A percentile compares a stretch with the other conserved stretches of the same genome.
Conservation (phyloP, 257 asterid genomes). For the Henckelia pumila region DNA sequence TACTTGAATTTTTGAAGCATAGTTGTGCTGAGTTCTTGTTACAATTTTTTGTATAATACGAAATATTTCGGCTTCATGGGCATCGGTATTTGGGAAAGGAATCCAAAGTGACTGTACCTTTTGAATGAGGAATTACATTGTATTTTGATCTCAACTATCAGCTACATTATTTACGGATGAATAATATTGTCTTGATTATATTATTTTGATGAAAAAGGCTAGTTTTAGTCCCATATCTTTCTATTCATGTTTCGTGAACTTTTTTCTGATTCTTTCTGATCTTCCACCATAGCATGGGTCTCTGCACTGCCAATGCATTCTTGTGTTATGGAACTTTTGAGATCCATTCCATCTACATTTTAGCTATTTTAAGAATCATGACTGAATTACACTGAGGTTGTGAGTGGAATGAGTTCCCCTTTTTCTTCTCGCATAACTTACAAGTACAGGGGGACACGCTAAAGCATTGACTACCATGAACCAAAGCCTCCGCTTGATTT, state of each 20-base stretch:
- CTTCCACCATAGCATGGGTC: neutral
- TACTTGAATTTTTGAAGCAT: conserved; percentile 9
- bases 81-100: neutral
- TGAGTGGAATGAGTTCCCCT: neutral
- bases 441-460: neutral
- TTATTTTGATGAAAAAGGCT: neutral
- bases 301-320: neutral
- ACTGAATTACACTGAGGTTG: neutral
- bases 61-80: conserved; percentile 3
- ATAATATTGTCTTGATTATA: neutral
- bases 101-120: neutral
- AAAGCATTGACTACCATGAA: neutral
- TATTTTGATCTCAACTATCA: neutral
- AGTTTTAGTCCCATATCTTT: neutral
- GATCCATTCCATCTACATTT: conserved; percentile 1
- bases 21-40: neutral
- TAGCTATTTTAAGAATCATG: neutral
- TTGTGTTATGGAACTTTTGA: neutral
- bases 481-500: neutral
- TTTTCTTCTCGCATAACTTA: too few species aligned
- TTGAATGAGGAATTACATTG: conserved; percentile 3
- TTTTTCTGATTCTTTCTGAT: neutral
- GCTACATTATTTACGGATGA: conserved; percentile 4
- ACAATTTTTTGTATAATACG: neutral
- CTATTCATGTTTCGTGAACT: neutral